Evolutionary conservation across 2,329 filamentous ascomycete genomes (phyloP).

Genomic region (Sclerotinia nivalis): DNA sequence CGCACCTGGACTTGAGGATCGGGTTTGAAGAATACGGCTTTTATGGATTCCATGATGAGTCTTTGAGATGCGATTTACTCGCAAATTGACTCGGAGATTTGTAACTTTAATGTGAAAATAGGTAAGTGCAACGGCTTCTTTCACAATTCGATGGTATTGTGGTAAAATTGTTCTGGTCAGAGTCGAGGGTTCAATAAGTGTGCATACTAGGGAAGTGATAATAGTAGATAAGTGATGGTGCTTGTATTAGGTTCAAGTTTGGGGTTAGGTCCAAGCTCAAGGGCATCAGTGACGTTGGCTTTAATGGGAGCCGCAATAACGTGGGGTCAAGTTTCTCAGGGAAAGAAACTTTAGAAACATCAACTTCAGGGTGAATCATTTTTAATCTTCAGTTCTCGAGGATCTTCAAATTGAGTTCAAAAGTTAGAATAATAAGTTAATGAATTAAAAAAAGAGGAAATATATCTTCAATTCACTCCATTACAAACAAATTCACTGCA

Average conservation of each 20-base stretch:
- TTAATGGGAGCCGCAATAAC: conserved; percentile 11
- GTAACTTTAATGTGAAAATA: background rate
- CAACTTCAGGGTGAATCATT: too few species aligned
- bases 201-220: background rate
- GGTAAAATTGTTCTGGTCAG: background rate
- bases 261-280: conserved; percentile 19
- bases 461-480: background rate
- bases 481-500: background rate
- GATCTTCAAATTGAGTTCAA: background rate
- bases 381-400: background rate
- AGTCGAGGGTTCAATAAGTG: background rate
- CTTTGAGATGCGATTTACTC: background rate
- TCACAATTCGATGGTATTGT: background rate
- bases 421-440: background rate
- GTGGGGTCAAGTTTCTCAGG: conserved; percentile 8
- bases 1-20: conserved; percentile 89
- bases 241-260: background rate
- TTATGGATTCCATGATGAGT: conserved; percentile 76
- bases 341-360: background rate
- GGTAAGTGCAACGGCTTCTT: background rate
- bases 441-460: background rate
- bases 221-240: background rate
- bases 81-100: background rate
- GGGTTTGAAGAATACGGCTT: conserved; percentile 83
- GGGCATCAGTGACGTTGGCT: conserved; percentile 10